A percentile compares a stretch with the other conserved stretches of the same genome.
Conservation (phyloP, 352 stramenopile genomes). For the Phytophthora pistaciae region DNA sequence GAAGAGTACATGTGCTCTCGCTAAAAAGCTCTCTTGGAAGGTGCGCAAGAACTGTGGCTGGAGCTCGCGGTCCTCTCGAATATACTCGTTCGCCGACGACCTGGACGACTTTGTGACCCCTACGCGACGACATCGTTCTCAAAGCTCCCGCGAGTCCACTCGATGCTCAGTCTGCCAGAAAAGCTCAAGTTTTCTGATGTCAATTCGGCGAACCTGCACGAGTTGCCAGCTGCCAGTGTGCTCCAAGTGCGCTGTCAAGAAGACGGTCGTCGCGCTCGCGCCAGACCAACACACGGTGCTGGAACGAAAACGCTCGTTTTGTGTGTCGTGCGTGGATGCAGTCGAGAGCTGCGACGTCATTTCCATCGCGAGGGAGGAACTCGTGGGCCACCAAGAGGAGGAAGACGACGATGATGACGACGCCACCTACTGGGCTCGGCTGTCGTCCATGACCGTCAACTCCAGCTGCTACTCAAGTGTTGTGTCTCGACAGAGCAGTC, state of each 20-base stretch:
- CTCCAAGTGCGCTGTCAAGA: conserved; percentile 47
- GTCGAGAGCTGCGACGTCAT: conserved; percentile 39
- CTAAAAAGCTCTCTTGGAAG: conserved; percentile 49
- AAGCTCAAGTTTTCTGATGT: conserved; percentile 31
- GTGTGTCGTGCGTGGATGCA: conserved; percentile 33
- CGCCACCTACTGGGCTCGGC: conserved; percentile 27
- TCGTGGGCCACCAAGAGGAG: conserved; percentile 30
- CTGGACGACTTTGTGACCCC: conserved; percentile 35
- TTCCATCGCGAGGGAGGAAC: conserved; percentile 43
- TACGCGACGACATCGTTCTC: conserved; percentile 5
- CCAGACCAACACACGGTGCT: conserved; percentile 46
- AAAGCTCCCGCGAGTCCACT: conserved; percentile 6
- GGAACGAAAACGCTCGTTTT: conserved; percentile 44
- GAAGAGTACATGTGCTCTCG: conserved; percentile 41
- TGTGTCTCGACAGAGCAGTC: conserved; percentile 36
- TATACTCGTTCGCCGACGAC: conserved; percentile 46
- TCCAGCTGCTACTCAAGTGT: conserved; percentile 39
- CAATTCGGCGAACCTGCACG: conserved; percentile 37
- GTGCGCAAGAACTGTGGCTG: conserved; percentile 42
- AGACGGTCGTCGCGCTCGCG: conserved; percentile 44
- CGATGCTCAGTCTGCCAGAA: conserved; percentile 37
- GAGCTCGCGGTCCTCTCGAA: conserved; percentile 34
- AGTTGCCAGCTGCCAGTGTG: conserved; percentile 45
- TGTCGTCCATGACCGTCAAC: conserved; percentile 37
- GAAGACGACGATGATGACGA: conserved; percentile 27